phyloP scores from a whole-genome alignment of 805 yeast genomes.

The Priceomyces castillae region DNA sequence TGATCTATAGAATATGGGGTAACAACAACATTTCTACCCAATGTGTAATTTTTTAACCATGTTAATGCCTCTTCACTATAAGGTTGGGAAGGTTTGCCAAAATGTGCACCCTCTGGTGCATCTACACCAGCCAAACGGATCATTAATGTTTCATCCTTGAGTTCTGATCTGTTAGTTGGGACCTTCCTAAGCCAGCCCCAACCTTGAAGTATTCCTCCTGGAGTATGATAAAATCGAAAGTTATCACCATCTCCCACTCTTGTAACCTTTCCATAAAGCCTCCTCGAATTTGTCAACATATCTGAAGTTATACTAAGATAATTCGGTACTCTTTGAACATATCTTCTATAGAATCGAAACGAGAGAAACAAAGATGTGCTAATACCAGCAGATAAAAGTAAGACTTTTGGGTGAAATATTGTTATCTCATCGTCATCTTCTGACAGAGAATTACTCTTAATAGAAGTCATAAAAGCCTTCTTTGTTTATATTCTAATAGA shows the following conservation, averaged over 20 bases:
- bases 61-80: constrained; percentile 76
- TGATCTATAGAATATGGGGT: constrained; percentile 84
- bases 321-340: constrained; percentile 30
- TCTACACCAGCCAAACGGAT: constrained; percentile 89
- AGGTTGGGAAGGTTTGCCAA: constrained; percentile 91
- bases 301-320: constrained; percentile 39
- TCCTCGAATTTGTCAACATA: constrained; percentile 26
- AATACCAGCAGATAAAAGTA: constrained; percentile 36
- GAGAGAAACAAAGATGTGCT: constrained; percentile 27
- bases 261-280: constrained; percentile 67
- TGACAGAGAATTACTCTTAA: background rate
- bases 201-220: constrained; percentile 84
- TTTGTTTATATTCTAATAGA: too few species aligned
- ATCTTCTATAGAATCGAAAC: constrained; percentile 31
- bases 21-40: constrained; percentile 67
- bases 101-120: constrained; percentile 95
- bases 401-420: constrained; percentile 37
- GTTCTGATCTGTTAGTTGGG: constrained; percentile 50
- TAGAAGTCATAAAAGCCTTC: too few species aligned
- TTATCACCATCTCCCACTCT: constrained; percentile 96
- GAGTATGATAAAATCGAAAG: constrained; percentile 87
- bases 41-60: constrained; percentile 68
- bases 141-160: constrained; percentile 68
- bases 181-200: constrained; percentile 87
- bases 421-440: constrained; percentile 16